Evolutionary conservation across 345 rosid genomes (phyloP).

Genomic region (Raphanus raphanistrum): DNA sequence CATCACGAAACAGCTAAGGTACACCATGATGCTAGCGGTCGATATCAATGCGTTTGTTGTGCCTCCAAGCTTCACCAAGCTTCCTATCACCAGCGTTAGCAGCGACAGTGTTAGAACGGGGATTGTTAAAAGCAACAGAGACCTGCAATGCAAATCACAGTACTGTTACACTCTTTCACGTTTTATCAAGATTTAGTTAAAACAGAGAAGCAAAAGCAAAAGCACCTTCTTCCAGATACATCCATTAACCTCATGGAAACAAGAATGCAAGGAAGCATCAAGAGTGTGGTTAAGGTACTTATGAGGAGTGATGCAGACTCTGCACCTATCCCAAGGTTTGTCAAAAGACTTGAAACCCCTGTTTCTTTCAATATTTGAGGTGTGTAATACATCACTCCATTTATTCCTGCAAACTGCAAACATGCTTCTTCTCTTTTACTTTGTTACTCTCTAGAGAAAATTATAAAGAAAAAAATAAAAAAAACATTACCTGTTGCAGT

Average conservation of each 20-base stretch:
- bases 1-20: constrained; percentile 75
- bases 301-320: constrained; percentile 81
- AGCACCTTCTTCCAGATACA: constrained; percentile 75
- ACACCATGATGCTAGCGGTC: constrained; percentile 61
- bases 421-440: constrained; percentile 5
- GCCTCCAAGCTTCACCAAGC: constrained; percentile 48
- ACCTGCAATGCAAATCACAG: constrained; percentile 45
- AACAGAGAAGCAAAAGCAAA: neutral
- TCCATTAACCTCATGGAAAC: constrained; percentile 88
- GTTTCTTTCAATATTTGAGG: constrained; percentile 89
- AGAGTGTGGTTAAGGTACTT: constrained; percentile 65
- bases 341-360: constrained; percentile 72
- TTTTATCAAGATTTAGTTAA: neutral
- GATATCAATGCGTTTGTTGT: constrained; percentile 55
- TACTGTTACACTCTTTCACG: neutral
- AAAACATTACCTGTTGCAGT: constrained; percentile 67
- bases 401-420: constrained; percentile 81
- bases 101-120: constrained; percentile 68
- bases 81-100: constrained; percentile 51
- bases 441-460: neutral
- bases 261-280: constrained; percentile 86
- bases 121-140: constrained; percentile 65
- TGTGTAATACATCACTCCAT: constrained; percentile 84
- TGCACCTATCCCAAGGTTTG: constrained; percentile 59
- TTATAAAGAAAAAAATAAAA: neutral